Evolutionary conservation across 352 stramenopile genomes (phyloP), one percentile per base, ranked within the genome.

Genomic region (Aphanomyces cochlioides): DNA sequence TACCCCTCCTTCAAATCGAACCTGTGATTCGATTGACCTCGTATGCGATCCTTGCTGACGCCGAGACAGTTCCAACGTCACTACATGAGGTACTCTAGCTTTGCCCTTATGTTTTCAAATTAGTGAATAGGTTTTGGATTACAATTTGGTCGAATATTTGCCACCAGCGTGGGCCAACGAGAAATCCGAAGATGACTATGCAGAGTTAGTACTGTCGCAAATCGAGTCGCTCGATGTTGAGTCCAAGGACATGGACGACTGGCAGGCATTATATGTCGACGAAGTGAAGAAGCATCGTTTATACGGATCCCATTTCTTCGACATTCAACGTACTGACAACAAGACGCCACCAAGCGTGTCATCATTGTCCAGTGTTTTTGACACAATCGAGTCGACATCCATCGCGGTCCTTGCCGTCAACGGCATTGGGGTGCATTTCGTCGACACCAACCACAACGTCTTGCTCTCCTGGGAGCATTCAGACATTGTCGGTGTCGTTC

Each of bases 361-460:
- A 82, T 81, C 13, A 77, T 74, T 69, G 13, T 41, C 45, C 10
- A 47, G 54, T 47, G 45, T 70, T 10, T 58, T 70, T 40, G 64
- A 63, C 37, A 69, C 84, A 56, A 70, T 87, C 17, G 85, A 93
- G 56, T 66, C 96, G 12, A 89, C 91, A 1, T 87, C 83, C 61
- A 88, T 96, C 61, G 88, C 97, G 39, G 82, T 96, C 36, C 73
- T 98, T 5, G 90, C 81, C 12, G 90, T 97, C 67, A 96, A 97
- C 76, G 79, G 82, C 41, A 87, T 91, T 41, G 93, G 93, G n/a
- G 83, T 98, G 75, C 88, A 96, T 73, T 91, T 98, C 57, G 76
- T 98, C 21, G 78, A 78, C n/a, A 77, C 85, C 5, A 61, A 37
- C 2, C 78, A 90, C 66, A 79, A 82, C 41, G 74, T 79, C 7